Conservation (phyloP, 2,329 filamentous ascomycete species). For the Cryphonectria carpinicola region DNA sequence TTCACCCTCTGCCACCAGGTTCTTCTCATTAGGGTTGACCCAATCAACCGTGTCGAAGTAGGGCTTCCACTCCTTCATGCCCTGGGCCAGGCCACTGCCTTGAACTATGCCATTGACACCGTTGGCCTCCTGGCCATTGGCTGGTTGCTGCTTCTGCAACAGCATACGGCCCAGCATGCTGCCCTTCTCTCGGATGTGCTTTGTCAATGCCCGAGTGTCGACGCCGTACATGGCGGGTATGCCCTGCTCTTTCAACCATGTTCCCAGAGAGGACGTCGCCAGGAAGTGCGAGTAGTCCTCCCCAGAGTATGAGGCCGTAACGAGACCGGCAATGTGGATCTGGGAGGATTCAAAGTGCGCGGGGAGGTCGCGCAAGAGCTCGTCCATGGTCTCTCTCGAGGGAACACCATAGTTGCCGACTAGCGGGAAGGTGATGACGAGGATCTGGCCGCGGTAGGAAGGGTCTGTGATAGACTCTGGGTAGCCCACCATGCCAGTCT, state of each 20-base stretch:
- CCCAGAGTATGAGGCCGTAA: constrained; percentile 88
- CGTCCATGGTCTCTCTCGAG: constrained; percentile 80
- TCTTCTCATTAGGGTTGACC: constrained; percentile 89
- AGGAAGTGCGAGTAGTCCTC: constrained; percentile 96
- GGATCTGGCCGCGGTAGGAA: constrained; percentile 88
- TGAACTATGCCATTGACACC: constrained; percentile 43
- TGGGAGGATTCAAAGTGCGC: constrained; percentile 90
- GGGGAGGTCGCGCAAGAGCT: constrained; percentile 82
- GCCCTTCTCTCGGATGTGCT: constrained; percentile 89
- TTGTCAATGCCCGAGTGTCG: constrained; percentile 91
- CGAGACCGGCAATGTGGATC: constrained; percentile 92
- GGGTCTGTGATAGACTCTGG: constrained; percentile 90
- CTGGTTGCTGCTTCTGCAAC: constrained; percentile 62
- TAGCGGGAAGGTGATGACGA: constrained; percentile 94
- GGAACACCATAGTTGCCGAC: constrained; percentile 98
- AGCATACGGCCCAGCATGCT: constrained; percentile 95
- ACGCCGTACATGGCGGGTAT: constrained; percentile 94
- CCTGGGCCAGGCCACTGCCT: constrained; percentile 44
- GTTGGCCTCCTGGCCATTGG: constrained; percentile 46
- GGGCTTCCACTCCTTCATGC: constrained; percentile 47
- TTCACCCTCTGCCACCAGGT: constrained; percentile 93
- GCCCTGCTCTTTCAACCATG: constrained; percentile 95
- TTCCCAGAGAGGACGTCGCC: constrained; percentile 84
- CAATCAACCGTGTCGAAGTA: constrained; percentile 84
- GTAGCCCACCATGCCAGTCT: constrained; percentile 99